Evolutionary conservation across 805 yeast genomes (phyloP).

Genomic region (Ogataea kodamae): DNA sequence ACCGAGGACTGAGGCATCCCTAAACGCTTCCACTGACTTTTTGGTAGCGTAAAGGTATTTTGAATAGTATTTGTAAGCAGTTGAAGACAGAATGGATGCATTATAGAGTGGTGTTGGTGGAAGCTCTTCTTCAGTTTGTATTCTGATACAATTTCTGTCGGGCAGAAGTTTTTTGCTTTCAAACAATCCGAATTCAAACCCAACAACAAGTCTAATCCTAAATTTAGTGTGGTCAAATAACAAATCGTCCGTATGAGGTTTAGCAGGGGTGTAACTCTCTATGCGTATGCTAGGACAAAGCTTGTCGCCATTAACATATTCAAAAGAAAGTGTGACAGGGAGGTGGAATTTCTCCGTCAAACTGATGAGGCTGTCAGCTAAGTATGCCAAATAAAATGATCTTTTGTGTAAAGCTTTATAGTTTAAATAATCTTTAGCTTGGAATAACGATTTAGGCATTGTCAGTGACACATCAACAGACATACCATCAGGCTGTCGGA

Average conservation of each 20-base stretch:
- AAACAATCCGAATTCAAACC: conserved; percentile 67
- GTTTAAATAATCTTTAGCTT: conserved; percentile 85
- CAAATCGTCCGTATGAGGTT: conserved; percentile 45
- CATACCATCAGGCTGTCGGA: conserved; percentile 56
- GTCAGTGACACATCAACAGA: conserved; percentile 76
- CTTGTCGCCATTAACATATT: conserved; percentile 70
- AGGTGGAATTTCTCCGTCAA: conserved; percentile 53
- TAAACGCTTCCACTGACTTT: conserved; percentile 74
- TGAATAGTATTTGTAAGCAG: conserved; percentile 65
- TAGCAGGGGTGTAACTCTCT: conserved; percentile 48
- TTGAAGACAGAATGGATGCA: conserved; percentile 68
- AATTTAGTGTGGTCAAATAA: conserved; percentile 64
- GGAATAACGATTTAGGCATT: conserved; percentile 75
- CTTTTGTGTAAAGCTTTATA: conserved; percentile 88
- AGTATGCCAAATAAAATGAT: conserved; percentile 77
- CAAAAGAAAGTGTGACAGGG: conserved; percentile 59
- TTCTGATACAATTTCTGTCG: conserved; percentile 76
- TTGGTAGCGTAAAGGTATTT: conserved; percentile 73
- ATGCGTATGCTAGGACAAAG: conserved; percentile 72
- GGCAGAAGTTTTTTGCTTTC: conserved; percentile 75
- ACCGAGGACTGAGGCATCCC: conserved; percentile 84
- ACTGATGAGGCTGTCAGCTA: conserved; percentile 61
- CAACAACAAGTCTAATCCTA: conserved; percentile 67
- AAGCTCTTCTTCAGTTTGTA: conserved; percentile 45
- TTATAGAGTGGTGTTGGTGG: conserved; percentile 88